Conservation (phyloP, 2,329 filamentous ascomycete species). For the Cladosporium sp. region DNA sequence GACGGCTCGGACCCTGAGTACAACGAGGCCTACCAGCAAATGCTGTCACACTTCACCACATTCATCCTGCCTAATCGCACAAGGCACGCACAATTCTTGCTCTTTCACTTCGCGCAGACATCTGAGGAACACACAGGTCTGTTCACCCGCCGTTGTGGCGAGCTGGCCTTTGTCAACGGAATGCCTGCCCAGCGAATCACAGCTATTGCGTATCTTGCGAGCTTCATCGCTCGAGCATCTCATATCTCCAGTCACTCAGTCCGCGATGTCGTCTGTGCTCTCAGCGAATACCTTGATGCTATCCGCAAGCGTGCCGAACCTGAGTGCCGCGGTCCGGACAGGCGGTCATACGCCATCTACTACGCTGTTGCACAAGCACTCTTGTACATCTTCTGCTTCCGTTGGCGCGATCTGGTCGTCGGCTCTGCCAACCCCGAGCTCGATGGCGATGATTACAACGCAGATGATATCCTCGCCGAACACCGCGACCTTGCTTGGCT, state of each 20-base stretch:
- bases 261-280: conserved; percentile 77
- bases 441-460: conserved; percentile 49
- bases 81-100: conserved; percentile 89
- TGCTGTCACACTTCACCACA: conserved; percentile 82
- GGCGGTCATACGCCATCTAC: conserved; percentile 79
- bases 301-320: conserved; percentile 73
- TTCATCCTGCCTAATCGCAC: conserved; percentile 90
- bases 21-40: conserved; percentile 72
- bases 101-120: conserved; percentile 92
- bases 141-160: conserved; percentile 79
- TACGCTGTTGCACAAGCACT: conserved; percentile 87
- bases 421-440: conserved; percentile 47
- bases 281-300: conserved; percentile 74
- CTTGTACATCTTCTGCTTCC: conserved; percentile 96
- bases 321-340: conserved; percentile 78
- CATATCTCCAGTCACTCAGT: conserved; percentile 76
- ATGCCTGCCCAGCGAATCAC: conserved; percentile 78
- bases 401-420: conserved; percentile 85
- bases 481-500: conserved; percentile 78
- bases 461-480: conserved; percentile 62
- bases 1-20: conserved; percentile 69
- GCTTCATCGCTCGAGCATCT: conserved; percentile 88
- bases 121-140: conserved; percentile 76
- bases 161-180: conserved; percentile 74
- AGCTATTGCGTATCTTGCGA: conserved; percentile 88